Evolutionary conservation across 164 flowering plant genomes (phyloP), one percentile per base, ranked within the genome.

Genomic region (Berberis thunbergii): DNA sequence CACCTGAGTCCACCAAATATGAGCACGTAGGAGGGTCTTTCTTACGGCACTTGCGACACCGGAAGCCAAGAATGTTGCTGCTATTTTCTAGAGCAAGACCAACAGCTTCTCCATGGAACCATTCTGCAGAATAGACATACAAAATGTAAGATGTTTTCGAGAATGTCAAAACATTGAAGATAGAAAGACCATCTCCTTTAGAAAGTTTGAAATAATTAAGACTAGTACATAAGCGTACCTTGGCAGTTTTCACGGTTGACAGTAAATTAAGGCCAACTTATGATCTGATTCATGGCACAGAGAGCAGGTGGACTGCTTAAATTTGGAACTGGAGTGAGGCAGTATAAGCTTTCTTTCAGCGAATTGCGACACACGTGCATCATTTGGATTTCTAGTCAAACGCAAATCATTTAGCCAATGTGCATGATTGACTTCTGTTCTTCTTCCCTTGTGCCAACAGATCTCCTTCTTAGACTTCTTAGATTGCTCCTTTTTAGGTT

Each of bases 61-160:
- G 82, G 73, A 93, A 93, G 45, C 96, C 96, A 64, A 86, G 77
- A 41, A 90, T 66, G 39, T 57, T 68, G 48, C 49, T 67, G 10
- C 73, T 60, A 10, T 74, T 84, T 58, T 81, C 82, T 9, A 46
- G 68, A 68, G 69, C 69, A 64, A 86, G 74, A 50, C 87, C 90
- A 75, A 83, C 76, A 52, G 98, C 96, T 71, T 84, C 89, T 61
- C 87, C 96, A 72, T 93, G 98, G 74, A 80, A 89, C 98, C 97
- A 90, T 12, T 65, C 98, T 93, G 89, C 81, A 77, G 43, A 4
- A 67, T 49, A 52, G 59, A 55, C 6, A 49, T 46, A 58, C n/a
- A 45, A 13, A 45, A 60, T 44, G 13, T 4, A 6, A 39, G 2
- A 26, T 26, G 26, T 26, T 26, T 26, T 26, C 26, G 26, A 26